phyloP scores from a whole-genome alignment of 257 asterid species.

The Paraleonurus japonicus region DNA sequence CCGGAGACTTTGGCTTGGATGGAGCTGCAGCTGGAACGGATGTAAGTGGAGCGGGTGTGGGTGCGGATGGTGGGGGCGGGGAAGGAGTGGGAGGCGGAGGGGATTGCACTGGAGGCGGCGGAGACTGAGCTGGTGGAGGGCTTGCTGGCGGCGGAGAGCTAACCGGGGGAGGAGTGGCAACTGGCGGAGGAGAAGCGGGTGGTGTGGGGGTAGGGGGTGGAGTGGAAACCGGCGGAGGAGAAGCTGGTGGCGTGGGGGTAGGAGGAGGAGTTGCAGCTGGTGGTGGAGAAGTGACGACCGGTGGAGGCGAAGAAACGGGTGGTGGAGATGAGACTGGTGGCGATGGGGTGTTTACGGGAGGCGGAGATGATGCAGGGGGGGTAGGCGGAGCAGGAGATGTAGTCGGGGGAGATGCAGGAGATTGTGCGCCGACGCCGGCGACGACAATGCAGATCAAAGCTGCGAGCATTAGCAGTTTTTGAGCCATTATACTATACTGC shows the following conservation, averaged over 20 bases:
- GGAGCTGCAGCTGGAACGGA: conserved; percentile 54
- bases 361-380: conserved; percentile 30
- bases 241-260: conserved; percentile 19
- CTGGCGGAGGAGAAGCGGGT: conserved; percentile 44
- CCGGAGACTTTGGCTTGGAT: conserved; percentile 38
- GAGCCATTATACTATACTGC: conserved; percentile 42
- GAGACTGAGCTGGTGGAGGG: conserved; percentile 43
- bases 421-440: conserved; percentile 58
- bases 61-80: conserved; percentile 59
- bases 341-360: conserved; percentile 36
- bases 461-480: conserved; percentile 15
- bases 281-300: conserved; percentile 34
- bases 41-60: conserved; percentile 48
- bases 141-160: conserved; percentile 40
- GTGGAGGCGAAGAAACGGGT: conserved; percentile 32
- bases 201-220: conserved; percentile 40
- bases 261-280: conserved; percentile 35
- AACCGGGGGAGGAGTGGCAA: conserved; percentile 49
- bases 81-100: conserved; percentile 57
- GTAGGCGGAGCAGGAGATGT: conserved; percentile 48
- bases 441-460: conserved; percentile 53
- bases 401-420: conserved; percentile 50
- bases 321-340: conserved; percentile 43
- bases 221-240: too few relatives aligned
- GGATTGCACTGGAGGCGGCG: conserved; percentile 46